A percentile compares a stretch with the other conserved stretches of the same genome.
These are phyloP conservation scores for Hypomontagnella monticulosa DNA, from an alignment of 495 filamentous ascomycete species.

Conservation along the genomic window DNA sequence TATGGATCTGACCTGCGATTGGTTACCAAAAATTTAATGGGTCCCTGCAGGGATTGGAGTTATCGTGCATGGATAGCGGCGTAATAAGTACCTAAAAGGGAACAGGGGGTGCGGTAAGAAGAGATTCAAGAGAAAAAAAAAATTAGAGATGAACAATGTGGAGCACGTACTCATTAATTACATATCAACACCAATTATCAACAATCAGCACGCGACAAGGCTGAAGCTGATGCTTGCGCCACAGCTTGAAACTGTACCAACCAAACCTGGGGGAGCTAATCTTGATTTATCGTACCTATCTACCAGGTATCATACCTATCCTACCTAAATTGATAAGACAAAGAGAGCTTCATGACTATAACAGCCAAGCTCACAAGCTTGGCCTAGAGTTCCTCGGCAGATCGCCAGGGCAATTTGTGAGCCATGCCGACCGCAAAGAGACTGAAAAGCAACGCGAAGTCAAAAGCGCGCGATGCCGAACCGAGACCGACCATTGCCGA, in stretches of 20 bases:
- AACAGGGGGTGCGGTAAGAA: not conserved
- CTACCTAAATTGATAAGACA: not conserved
- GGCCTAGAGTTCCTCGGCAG: slow-evolving; percentile 25
- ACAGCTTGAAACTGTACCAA: slow-evolving; percentile 16
- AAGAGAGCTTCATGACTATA: slow-evolving; percentile 22
- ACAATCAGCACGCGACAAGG: slow-evolving; percentile 42
- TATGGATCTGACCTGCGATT: slow-evolving; percentile 22
- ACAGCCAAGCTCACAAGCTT: slow-evolving; percentile 13
- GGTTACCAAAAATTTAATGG: slow-evolving; percentile 1
- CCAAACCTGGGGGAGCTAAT: not conserved
- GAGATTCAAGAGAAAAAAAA: too few species aligned
- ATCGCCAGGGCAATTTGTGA: slow-evolving; percentile 21
- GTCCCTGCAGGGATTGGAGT: slow-evolving; percentile 11
- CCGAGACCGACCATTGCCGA: slow-evolving; percentile 55
- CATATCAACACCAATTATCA: slow-evolving; percentile 5
- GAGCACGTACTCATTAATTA: not conserved
- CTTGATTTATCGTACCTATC: not conserved
- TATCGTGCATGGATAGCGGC: slow-evolving; percentile 25
- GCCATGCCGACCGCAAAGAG: slow-evolving; percentile 61
- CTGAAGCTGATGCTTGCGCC: slow-evolving; percentile 37
- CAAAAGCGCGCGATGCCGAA: slow-evolving; percentile 46
- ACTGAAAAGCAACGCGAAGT: slow-evolving; percentile 55
- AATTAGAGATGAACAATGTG: too few species aligned
- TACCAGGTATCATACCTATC: not conserved
- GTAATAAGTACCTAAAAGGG: not conserved